A percentile compares a stretch with the other conserved stretches of the same genome.
These are phyloP conservation scores for Cladophialophora psammophila DNA, from an alignment of 2,329 filamentous ascomycete genomes.

Conservation along the genomic window DNA sequence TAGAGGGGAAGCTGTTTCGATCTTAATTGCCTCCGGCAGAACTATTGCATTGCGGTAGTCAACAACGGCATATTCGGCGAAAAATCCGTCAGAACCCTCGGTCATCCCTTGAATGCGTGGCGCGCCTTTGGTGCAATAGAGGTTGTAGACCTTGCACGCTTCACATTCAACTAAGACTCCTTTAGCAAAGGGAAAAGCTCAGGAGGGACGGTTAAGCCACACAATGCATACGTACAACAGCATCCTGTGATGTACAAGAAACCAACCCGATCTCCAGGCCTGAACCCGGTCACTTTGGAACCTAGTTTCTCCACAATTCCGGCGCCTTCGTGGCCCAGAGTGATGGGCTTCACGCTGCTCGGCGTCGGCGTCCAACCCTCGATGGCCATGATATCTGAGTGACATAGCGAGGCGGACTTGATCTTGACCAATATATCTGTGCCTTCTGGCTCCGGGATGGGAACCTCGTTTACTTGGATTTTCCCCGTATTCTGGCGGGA, in stretches of 20 bases:
- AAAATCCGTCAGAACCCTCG: conserved; percentile 11
- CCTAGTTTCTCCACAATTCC: conserved; percentile 17
- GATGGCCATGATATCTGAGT: conserved; percentile 18
- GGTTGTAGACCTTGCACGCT: conserved; percentile 19
- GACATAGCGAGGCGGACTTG: conserved; percentile 17
- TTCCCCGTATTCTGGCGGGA: neutral
- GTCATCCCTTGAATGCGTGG: conserved; percentile 13
- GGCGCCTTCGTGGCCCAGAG: conserved; percentile 22
- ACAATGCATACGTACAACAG: neutral
- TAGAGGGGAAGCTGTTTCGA: conserved; percentile 12
- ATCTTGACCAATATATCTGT: conserved; percentile 17
- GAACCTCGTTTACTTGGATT: neutral
- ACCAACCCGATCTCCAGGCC: conserved; percentile 15
- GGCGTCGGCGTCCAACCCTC: neutral
- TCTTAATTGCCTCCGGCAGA: conserved; percentile 1
- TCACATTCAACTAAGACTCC: conserved; percentile 12
- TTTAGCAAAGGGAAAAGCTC: neutral
- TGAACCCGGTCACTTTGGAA: conserved; percentile 3
- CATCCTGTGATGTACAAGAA: conserved; percentile 16
- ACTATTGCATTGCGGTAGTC: conserved; percentile 5
- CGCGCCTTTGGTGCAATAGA: neutral
- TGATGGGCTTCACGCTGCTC: conserved; percentile 6
- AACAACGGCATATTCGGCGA: conserved; percentile 13
- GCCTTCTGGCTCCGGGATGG: conserved; percentile 10
- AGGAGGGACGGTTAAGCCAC: neutral